Base-by-base conservation (phyloP, 106 monocot genomes). In the Acanthochlamys bracteata region DNA sequence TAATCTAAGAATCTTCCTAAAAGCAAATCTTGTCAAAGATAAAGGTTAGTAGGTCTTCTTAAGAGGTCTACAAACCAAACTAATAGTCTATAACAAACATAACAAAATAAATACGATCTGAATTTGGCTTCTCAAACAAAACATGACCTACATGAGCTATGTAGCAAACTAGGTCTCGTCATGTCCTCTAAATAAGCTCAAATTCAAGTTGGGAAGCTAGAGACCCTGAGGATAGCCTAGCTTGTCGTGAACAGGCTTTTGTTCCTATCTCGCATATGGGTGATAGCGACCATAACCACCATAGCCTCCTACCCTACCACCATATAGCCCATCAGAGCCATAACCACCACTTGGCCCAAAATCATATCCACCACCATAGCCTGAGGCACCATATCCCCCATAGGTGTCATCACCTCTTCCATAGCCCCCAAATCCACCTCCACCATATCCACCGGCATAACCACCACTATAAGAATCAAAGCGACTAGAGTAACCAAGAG, bases 281-380 rank as follows among this genome's bases (percentile, higher is more conserved):
- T 93, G 88, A 58, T 93, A 88, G 40, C 93, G 79, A 45, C 75
- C 80, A 45, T 73, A 42, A 53, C 77, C 74, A 69, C 82, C 77
- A 69, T 73, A 76, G 25, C 22, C n/a, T 20, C 80, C 80, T 72
- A 78, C 84, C 25, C 94, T 86, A 86, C 71, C 63, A 53, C 85
- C 84, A 78, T 88, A 88, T 0, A 73, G 69, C 25, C 79, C 83
- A 69, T 74, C 71, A 39, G 76, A 66, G 47, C 86, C 89, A 82
- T 69, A 84, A 60, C 81, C 81, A 65, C 75, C 54, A 74, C 88
- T 85, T 41, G 84, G 61, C 46, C 80, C 84, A 56, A 80, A 82
- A 70, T 75, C 85, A 79, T 89, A 93, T 53, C 85, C 75, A 72
- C 82, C 64, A 20, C 89, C 82, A 78, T 78, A 85, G 68, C 83